Conservation (phyloP, 441 rosid species). For the Raphanus hybrid region DNA sequence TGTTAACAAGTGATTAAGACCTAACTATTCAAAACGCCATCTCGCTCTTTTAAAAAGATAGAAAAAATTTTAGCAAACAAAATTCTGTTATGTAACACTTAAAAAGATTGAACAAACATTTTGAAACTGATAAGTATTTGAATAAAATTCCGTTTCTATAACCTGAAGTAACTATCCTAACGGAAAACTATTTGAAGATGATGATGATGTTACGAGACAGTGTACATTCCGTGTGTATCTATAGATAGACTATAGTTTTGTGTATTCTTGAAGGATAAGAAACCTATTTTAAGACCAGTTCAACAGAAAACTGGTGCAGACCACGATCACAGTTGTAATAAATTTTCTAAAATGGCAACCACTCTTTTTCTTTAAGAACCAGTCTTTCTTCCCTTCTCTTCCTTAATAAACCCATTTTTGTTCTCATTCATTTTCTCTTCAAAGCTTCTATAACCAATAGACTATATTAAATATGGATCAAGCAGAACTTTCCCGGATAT, state of each 20-base stretch:
- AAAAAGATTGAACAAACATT: neutral
- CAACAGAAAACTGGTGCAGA: conserved; percentile 47
- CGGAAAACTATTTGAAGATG: neutral
- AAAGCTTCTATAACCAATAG: conserved; percentile 3
- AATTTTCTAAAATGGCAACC: conserved; percentile 43
- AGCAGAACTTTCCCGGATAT: conserved; percentile 72
- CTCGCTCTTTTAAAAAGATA: neutral
- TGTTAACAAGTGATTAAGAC: neutral
- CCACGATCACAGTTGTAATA: conserved; percentile 43
- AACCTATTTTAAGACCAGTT: conserved; percentile 42
- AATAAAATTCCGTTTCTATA: conserved; percentile 15
- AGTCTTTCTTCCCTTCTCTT: conserved; percentile 23
- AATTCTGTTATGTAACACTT: neutral
- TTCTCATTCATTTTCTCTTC: conserved; percentile 6
- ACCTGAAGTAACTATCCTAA: neutral
- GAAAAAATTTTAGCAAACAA: too few relatives aligned
- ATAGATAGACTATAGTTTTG: conserved; percentile 29
- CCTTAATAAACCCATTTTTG: conserved; percentile 24
- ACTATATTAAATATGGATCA: conserved; percentile 53
- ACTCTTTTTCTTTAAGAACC: conserved; percentile 41
- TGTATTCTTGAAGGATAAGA: conserved; percentile 12
- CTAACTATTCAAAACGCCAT: neutral
- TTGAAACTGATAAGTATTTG: conserved; percentile 9
- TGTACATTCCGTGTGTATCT: conserved; percentile 33
- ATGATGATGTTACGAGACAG: conserved; percentile 6